Evolutionary conservation across 1,284 basidiomycete genomes (phyloP).

Genomic region (Pulchroboletus neoregius): DNA sequence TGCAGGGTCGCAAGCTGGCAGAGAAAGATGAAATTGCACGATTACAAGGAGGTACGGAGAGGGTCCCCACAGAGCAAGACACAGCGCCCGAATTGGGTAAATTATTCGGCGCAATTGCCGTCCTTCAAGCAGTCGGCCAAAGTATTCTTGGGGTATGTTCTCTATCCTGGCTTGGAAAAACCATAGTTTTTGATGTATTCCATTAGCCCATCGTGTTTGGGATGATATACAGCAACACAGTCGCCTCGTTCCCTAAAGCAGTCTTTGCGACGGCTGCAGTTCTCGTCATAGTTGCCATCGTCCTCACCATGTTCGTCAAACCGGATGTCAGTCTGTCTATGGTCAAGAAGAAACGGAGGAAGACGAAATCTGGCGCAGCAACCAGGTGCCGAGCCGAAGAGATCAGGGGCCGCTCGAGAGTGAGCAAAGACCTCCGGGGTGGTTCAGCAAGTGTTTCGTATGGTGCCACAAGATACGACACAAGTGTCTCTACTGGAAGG

Average conservation of each 20-base stretch:
- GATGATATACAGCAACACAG: conserved; percentile 61
- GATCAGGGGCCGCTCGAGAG: conserved; percentile 50
- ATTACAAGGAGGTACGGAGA: conserved; percentile 7
- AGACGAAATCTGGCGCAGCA: background rate
- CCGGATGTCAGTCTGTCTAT: conserved; percentile 34
- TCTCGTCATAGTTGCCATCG: conserved; percentile 47
- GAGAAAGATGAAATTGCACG: conserved; percentile 26
- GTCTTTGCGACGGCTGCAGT: conserved; percentile 58
- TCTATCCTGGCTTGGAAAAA: background rate
- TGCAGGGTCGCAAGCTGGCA: conserved; percentile 50
- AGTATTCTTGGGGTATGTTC: conserved; percentile 63
- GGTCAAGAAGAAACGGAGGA: conserved; percentile 11
- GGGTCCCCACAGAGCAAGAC: conserved; percentile 17
- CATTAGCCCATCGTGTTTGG: conserved; percentile 67
- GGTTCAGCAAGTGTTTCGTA: conserved; percentile 27
- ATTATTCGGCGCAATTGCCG: conserved; percentile 65
- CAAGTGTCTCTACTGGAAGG: conserved; percentile 8
- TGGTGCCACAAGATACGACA: conserved; percentile 9
- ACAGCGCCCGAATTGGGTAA: conserved; percentile 43
- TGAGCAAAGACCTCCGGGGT: conserved; percentile 50
- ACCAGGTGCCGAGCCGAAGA: conserved; percentile 26
- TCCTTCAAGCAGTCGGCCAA: conserved; percentile 61
- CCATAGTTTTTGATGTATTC: conserved; percentile 3
- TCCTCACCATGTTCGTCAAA: conserved; percentile 49
- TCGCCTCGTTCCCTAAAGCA: conserved; percentile 60